Evolutionary conservation across 2,329 filamentous ascomycete genomes (phyloP).

Genomic region (Reticulascus tulasneorum): DNA sequence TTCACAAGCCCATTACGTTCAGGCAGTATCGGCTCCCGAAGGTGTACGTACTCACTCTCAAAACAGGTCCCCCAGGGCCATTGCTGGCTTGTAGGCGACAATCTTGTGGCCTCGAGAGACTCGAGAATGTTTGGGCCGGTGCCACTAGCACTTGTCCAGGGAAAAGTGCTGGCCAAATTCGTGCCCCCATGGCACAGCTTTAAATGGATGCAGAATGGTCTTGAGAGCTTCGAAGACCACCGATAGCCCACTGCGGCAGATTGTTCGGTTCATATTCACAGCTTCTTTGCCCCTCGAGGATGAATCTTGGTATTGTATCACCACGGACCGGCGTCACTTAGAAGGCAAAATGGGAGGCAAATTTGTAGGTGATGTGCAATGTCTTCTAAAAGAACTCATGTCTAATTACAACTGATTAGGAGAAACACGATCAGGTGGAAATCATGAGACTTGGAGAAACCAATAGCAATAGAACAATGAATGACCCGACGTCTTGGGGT

Average conservation of each 20-base stretch:
- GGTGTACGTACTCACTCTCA: too few species aligned
- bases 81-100: slow-evolving; percentile 89
- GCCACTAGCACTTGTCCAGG: slow-evolving; percentile 77
- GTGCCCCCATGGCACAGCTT: slow-evolving; percentile 50
- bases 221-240: slow-evolving; percentile 29
- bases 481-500: slow-evolving; percentile 10
- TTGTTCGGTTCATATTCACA: too few species aligned
- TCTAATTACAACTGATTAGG: slow-evolving; percentile 14
- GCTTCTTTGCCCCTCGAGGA: too few species aligned
- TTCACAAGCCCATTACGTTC: slow-evolving; percentile 7
- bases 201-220: slow-evolving; percentile 43
- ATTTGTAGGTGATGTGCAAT: slow-evolving; percentile 3
- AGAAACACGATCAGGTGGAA: slow-evolving; percentile 7
- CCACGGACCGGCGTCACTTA: neutral
- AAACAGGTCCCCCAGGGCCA: slow-evolving; percentile 83
- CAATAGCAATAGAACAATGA: slow-evolving; percentile 8
- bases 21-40: too few species aligned
- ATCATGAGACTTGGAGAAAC: slow-evolving; percentile 11
- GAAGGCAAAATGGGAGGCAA: neutral
- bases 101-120: slow-evolving; percentile 77
- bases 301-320: neutral
- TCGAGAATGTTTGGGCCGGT: slow-evolving; percentile 83
- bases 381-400: slow-evolving; percentile 14
- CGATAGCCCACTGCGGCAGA: too few species aligned
- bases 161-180: slow-evolving; percentile 71